A percentile compares a stretch with the other conserved stretches of the same genome.
Evolutionary conservation across 371 early-diverging fungal genomes (phyloP).

Genomic region (Blakeslea trispora): DNA sequence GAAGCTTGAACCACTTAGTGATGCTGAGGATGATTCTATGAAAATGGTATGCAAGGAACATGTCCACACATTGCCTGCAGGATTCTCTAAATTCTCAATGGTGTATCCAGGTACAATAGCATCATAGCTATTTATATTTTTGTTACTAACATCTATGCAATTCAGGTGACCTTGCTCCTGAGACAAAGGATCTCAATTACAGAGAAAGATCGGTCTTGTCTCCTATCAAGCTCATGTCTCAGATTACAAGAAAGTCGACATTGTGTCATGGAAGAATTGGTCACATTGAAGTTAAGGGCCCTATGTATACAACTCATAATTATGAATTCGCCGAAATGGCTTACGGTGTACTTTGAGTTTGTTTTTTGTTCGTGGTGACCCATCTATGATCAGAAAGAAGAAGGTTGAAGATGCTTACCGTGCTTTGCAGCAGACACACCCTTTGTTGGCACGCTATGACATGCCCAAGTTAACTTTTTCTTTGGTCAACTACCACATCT

Average conservation of each 20-base stretch:
- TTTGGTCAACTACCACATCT: conserved; percentile 12
- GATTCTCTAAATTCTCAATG: background rate
- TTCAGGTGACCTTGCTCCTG: background rate
- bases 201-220: conserved; percentile 7
- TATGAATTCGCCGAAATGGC: conserved; percentile 15
- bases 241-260: conserved; percentile 8
- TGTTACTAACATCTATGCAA: no score
- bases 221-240: conserved; percentile 10
- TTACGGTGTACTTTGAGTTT: conserved; percentile 4
- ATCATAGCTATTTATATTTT: background rate
- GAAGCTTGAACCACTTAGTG: conserved; percentile 2
- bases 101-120: background rate
- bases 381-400: background rate
- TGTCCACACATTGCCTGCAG: background rate
- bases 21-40: background rate
- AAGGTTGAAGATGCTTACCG: background rate
- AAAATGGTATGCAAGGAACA: no score
- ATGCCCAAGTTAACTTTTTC: conserved; percentile 2
- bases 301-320: conserved; percentile 1
- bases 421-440: background rate
- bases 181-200: conserved; percentile 7
- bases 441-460: conserved; percentile 1
- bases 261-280: background rate
- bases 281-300: background rate
- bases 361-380: conserved; percentile 2